These are phyloP conservation scores for Mercurialis annua DNA, from an alignment of 345 rosid genomes.

Conservation along the genomic window DNA sequence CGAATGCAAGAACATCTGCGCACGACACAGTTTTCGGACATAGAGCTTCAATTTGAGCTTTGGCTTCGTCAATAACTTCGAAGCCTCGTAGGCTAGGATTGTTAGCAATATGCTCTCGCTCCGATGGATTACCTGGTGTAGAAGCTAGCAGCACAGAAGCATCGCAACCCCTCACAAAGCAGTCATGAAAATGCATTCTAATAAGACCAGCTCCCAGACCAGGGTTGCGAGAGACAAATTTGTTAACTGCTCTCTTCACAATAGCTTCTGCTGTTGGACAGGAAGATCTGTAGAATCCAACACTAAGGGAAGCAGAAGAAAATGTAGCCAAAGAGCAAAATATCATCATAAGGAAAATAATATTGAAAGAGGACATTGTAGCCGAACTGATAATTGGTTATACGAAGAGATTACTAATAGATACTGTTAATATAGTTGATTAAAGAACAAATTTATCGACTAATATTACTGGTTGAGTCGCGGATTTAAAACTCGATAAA, in stretches of 20 bases:
- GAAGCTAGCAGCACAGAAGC: constrained; percentile 40
- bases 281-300: constrained; percentile 23
- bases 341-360: background rate
- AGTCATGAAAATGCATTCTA: constrained; percentile 10
- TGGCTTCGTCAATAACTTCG: constrained; percentile 46
- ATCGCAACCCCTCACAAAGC: constrained; percentile 48
- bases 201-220: background rate
- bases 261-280: constrained; percentile 6
- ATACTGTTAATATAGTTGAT: no score
- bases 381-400: no score
- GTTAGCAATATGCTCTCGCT: constrained; percentile 39
- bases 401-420: no score
- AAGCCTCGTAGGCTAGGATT: constrained; percentile 44
- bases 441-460: no score
- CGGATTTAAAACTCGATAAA: no score
- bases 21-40: constrained; percentile 46
- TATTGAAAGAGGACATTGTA: background rate
- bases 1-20: constrained; percentile 22
- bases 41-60: constrained; percentile 32
- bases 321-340: background rate
- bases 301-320: constrained; percentile 11
- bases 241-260: background rate
- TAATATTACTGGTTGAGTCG: no score
- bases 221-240: background rate
- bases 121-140: constrained; percentile 23